phyloP scores from a whole-genome alignment of 163 green algal species.

The Scenedesmus sp. region DNA sequence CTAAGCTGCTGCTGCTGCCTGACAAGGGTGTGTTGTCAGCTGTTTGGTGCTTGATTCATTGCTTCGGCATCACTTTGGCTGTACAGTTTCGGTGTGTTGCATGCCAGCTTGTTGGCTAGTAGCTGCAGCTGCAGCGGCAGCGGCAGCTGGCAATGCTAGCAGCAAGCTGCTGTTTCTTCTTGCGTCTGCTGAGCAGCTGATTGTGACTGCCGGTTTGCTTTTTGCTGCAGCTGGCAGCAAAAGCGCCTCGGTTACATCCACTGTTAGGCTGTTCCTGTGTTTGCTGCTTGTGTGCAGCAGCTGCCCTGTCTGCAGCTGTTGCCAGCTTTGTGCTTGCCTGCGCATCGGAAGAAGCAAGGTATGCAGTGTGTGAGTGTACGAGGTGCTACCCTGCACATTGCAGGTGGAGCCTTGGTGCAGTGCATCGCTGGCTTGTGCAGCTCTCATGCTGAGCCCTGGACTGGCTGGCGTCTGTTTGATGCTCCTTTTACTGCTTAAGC shows the following conservation, averaged over 20 bases:
- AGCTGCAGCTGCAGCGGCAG: neutral
- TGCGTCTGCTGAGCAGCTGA: neutral
- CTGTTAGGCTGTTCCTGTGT: neutral
- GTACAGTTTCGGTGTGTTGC: neutral
- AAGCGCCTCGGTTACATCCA: neutral
- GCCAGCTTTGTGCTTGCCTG: neutral
- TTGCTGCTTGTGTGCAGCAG: neutral
- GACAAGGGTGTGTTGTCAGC: neutral
- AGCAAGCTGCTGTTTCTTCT: neutral
- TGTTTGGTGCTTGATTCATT: neutral
- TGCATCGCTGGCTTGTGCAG: neutral
- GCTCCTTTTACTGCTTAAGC: neutral
- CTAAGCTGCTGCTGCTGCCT: constrained; percentile 33
- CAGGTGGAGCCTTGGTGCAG: neutral
- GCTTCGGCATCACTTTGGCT: neutral
- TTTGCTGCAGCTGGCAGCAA: neutral
- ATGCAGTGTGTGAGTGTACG: neutral
- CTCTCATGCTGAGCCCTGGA: neutral
- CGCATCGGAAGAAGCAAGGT: too few species aligned
- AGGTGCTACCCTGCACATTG: neutral
- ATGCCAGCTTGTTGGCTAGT: neutral
- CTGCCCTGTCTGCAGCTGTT: neutral
- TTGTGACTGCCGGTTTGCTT: neutral
- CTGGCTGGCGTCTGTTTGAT: neutral
- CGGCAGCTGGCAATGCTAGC: neutral